Base-by-base conservation (phyloP, 305 asterid species). In the Fraxinus angustifolia region DNA sequence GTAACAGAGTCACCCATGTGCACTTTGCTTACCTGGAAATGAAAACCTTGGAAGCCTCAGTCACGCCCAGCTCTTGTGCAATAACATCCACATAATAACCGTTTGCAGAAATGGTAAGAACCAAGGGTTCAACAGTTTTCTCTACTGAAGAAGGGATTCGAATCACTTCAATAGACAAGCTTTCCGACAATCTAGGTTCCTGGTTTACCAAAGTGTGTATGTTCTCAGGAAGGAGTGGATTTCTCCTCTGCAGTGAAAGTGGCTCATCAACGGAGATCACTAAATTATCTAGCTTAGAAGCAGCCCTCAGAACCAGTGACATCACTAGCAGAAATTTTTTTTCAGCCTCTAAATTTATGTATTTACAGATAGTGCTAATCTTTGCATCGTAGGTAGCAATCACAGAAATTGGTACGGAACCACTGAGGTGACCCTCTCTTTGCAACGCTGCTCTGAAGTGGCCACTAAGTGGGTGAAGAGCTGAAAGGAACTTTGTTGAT, bases 21-120 rank as follows among this genome's bases (percentile, higher is more conserved):
- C 33, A 70, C 75, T 31, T 23, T 79, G 75, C 84, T 91, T 88
- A 94, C 99, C 95, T 92, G 81, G 99, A 91, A 81, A 96, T 84
- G 79, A 92, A 82, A 86, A 94, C 85, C 87, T 87, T 86, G 50
- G 99, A 91, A 86, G 97, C 97, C 81, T 89, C 95, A 0, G 76
- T 42, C 65, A 86, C 28, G 38, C 91, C 94, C 40, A 96, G 87
- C 85, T 87, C 91, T 48, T 78, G 73, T 33, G 97, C 97, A 87
- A 96, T 88, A 76, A 81, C 91, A 88, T 96, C 99, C 75, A 94
- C 92, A 88, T 94, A 96, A 92, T 94, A 94, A 83, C 88, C 91
- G 78, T 84, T 82, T 67, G 81, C 76, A 50, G 90, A 77, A 84
- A 88, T 70, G 83, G 88, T 70, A 82, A 94, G 93, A 60, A 82